Evolutionary conservation across 257 asterid species (phyloP).

Genomic region (Prunella vulgaris): DNA sequence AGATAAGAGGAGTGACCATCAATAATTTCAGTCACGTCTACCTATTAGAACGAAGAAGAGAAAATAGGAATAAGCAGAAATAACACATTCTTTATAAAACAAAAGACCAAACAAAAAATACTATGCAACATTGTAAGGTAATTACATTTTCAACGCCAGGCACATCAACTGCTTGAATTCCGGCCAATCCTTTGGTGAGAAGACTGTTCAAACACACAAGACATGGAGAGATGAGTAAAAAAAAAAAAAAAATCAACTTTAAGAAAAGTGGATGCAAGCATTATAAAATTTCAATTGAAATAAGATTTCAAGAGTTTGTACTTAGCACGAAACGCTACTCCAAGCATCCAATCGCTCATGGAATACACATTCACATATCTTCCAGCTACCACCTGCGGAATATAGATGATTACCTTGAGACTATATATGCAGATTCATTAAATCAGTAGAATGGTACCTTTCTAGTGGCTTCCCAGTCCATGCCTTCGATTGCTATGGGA

Average conservation of each 20-base stretch:
- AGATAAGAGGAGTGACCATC: conserved; percentile 91
- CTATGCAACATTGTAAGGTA: background rate
- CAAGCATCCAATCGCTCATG: conserved; percentile 93
- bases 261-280: background rate
- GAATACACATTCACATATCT: conserved; percentile 84
- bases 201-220: conserved; percentile 51
- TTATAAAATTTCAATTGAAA: background rate
- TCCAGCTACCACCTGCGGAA: conserved; percentile 87
- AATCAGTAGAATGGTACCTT: conserved; percentile 38
- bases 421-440: background rate
- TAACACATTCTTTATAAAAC: background rate
- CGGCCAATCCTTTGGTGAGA: conserved; percentile 91
- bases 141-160: conserved; percentile 85
- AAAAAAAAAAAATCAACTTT: too few species aligned
- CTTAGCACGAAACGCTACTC: conserved; percentile 94
- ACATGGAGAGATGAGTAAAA: too few species aligned
- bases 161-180: conserved; percentile 80
- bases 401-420: background rate
- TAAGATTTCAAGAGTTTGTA: conserved; percentile 27
- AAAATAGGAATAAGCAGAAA: background rate
- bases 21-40: conserved; percentile 71
- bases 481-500: conserved; percentile 72
- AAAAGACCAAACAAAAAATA: background rate
- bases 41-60: conserved; percentile 36
- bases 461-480: conserved; percentile 89